Evolutionary conservation across 2,329 filamentous ascomycete genomes (phyloP).

Genomic region (Alternaria triticimaculans): DNA sequence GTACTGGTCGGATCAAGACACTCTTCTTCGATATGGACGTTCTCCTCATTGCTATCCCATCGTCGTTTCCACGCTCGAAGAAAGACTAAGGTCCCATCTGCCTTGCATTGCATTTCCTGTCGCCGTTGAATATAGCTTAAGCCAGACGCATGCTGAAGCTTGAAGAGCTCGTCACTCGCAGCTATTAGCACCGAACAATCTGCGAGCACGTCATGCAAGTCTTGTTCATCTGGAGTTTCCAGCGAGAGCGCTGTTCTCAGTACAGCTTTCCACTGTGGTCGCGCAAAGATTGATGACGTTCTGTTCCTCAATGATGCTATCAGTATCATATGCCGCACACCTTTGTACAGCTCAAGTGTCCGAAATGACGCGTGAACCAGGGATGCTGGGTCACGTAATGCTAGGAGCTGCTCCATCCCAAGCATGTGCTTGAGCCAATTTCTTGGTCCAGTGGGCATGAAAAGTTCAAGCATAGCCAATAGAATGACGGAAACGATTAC

Average conservation of each 20-base stretch:
- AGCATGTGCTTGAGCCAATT: constrained; percentile 38
- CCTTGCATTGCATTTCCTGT: background rate
- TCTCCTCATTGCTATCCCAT: constrained; percentile 15
- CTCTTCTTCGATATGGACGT: background rate
- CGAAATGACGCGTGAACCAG: constrained; percentile 12
- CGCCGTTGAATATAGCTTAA: background rate
- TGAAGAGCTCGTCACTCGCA: constrained; percentile 16
- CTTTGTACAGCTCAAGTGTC: constrained; percentile 29
- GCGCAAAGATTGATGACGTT: constrained; percentile 34
- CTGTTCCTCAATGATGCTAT: constrained; percentile 27
- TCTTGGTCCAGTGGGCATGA: constrained; percentile 32
- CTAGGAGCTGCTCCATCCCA: constrained; percentile 35
- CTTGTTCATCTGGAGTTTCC: constrained; percentile 27
- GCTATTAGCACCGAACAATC: constrained; percentile 36
- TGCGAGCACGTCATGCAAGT: constrained; percentile 37
- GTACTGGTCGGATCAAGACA: background rate
- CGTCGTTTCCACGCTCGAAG: constrained; percentile 14
- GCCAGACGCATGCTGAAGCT: background rate
- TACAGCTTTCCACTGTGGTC: constrained; percentile 32
- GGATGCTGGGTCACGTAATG: constrained; percentile 25
- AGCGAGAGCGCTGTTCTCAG: constrained; percentile 20
- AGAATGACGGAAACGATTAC: constrained; percentile 33
- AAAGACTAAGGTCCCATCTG: background rate
- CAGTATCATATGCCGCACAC: constrained; percentile 31
- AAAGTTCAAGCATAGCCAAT: constrained; percentile 34